Evolutionary conservation across 2,329 filamentous ascomycete genomes (phyloP), one percentile per base, ranked within the genome.

Genomic region (Lojkania enalia): DNA sequence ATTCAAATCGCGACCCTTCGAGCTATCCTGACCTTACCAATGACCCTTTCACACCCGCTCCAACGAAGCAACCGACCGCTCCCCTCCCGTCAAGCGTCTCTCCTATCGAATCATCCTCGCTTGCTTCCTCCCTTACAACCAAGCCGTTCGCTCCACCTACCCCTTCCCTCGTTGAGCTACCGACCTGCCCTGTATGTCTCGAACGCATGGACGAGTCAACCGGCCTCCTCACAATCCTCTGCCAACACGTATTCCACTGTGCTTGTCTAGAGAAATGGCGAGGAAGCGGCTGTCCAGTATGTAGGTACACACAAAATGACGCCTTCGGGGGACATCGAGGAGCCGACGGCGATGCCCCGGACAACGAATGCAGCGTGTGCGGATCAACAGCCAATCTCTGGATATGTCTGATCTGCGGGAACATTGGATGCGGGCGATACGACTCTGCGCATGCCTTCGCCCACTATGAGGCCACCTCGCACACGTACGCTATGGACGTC

Each of bases 141-240:
- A 86, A 85, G 61, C 84, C 84, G 9, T 72, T 82, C n/a, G 81
- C 84, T 11, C 84, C 84, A n/a, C 82, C 82, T 2, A 96, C 92
- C 1, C 88, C 91, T 1, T 87, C 88, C 38, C 78, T 97, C 1
- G 80, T 96, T 42, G 94, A 99, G 71, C 76, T 99, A 11, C 94
- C 94, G 2, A 97, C 94, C 1, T 99, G 94, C 54, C 91, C 94
- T 0, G 94, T 99, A 7, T 99, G 94, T 56, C 79, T 99, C 4
- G 94, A 99, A 69, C 86, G 92, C 36, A 99, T 99, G 94, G 94
- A 99, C 62, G 92, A 97, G 67, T 96, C 91, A 0, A 95, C 90
- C 0, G 94, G 94, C 0, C 77, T 99, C 2, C 82, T 99, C 64
- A 99, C 94, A 1, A 97, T 97, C 30, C 85, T 95, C 20, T 99